Base-by-base conservation (phyloP, 768 basidiomycete species). In the Cyathus striatus region DNA sequence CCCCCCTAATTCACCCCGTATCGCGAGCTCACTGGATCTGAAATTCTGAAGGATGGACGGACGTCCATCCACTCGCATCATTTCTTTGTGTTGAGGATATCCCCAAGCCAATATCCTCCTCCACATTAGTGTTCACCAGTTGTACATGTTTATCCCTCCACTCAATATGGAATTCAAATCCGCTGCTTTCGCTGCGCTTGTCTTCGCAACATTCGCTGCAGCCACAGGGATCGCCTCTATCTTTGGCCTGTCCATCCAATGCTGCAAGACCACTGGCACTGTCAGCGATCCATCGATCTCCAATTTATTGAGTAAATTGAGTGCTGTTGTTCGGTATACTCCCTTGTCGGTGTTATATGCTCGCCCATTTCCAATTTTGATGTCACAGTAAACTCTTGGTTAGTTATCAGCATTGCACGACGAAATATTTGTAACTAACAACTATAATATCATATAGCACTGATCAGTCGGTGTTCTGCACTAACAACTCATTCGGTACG, bases 141-240 rank as follows among this genome's bases (percentile, higher is more conserved):
- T n/a, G n/a, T n/a, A n/a, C n/a, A n/a, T n/a, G n/a, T n/a, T n/a
- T n/a, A n/a, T n/a, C n/a, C n/a, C n/a, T n/a, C n/a, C 35, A 37
- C 30, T 37, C 30, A 37, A n/a, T 20, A 42, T 42, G 41, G 25
- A 32, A 42, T 32, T 42, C 41, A 42, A 42, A 25, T 22, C 22
- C 41, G 18, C 39, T 26, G 12, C 27, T 42, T 27, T 42, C 16
- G 24, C 18, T 21, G 22, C 41, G 16, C 24, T 42, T 27, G n/a
- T 16, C 18, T n/a, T 42, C 41, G 9, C 41, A 18, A 32, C 41
- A n/a, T 27, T 42, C 33, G 41, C 41, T 24, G 41, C 23, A 14
- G 41, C 41, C 41, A 42, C 41, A 13, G 12, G 16, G 16, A 24
- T 27, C 22, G 41, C 41, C 17, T 30, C 25, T 25, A 42, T n/a